Conservation (phyloP, 164 flowering plant species). For the Magnolia officinalis region DNA sequence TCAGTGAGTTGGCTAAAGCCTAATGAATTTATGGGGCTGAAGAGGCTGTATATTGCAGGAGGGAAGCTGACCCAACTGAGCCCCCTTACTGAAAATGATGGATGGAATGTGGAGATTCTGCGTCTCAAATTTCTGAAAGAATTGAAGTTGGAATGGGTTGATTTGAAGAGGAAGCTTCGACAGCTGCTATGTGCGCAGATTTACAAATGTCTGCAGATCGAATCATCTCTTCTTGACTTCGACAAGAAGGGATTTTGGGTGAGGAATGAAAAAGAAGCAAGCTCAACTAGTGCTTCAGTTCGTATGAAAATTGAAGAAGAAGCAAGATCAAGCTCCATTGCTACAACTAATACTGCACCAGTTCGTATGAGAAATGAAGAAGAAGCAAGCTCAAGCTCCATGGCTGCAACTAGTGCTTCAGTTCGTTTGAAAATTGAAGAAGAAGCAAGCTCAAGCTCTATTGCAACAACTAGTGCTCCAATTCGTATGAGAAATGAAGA, state of each 20-base stretch:
- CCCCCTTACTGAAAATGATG: too few relatives aligned
- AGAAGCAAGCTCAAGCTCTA: too few relatives aligned
- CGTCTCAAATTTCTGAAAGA: slow-evolving; percentile 29
- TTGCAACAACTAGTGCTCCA: too few relatives aligned
- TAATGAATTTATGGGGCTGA: background rate
- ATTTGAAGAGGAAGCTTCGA: slow-evolving; percentile 16
- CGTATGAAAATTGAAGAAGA: background rate
- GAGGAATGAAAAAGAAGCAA: background rate
- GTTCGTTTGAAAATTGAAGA: too few relatives aligned
- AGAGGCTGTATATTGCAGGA: slow-evolving; percentile 39
- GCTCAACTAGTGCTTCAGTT: background rate
- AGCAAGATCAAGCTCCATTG: background rate
- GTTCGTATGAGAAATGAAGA: too few relatives aligned
- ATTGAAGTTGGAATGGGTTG: slow-evolving; percentile 9
- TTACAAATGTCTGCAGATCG: background rate
- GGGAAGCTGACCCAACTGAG: slow-evolving; percentile 22
- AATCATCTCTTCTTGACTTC: background rate
- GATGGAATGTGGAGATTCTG: slow-evolving; percentile 22
- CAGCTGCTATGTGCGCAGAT: slow-evolving; percentile 20
- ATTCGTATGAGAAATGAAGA: too few relatives aligned
- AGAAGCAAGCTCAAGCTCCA: too few relatives aligned
- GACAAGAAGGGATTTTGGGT: background rate
- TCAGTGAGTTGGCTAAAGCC: slow-evolving; percentile 26
- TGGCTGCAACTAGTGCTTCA: too few relatives aligned
- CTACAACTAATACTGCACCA: too few relatives aligned